Base-by-base conservation (phyloP, 768 basidiomycete genomes). In the Suillus discolor region DNA sequence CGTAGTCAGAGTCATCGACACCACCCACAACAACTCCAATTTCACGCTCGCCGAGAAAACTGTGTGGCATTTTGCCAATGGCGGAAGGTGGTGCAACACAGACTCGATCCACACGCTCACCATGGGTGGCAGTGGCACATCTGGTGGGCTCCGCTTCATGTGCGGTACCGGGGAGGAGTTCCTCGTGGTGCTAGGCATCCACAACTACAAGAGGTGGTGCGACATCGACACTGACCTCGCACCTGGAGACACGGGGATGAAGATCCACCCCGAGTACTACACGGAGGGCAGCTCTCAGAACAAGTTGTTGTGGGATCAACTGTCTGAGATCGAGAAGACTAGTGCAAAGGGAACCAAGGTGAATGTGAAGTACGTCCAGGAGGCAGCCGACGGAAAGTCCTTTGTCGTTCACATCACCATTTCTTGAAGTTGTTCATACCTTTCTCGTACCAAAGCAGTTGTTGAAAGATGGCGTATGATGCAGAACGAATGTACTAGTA, bases 131-230 rank as follows among this genome's bases (percentile, higher is more conserved):
- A n/a, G n/a, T n/a, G n/a, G n/a, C n/a, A n/a, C n/a, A n/a, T n/a
- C n/a, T n/a, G n/a, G n/a, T n/a, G n/a, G n/a, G n/a, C n/a, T n/a
- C n/a, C n/a, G n/a, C n/a, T n/a, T n/a, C n/a, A n/a, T n/a, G n/a
- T 67, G 69, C 9, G 72, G 73, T 57, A 67, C 59, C 4, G 75
- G 73, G 63, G 79, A 80, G 57, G 63, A 59, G 20, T 76, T 79
- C 73, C 62, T 79, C 31, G 67, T 79, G 66, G 71, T 74, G 18
- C 49, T 82, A 34, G 81, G 82, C 1, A 72, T 81, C 31, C 76
- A 82, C 73, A 78, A 78, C 72, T 74, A 77, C 71, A 75, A 74
- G 66, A 69, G 74, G 7, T 82, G 82, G 81, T 71, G 73, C 70
- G 80, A 81, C 66, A 73, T 77, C 47, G 71, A 80, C 62, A 72